Base-by-base conservation (phyloP, 257 asterid species). In the Nicotiana knightiana region DNA sequence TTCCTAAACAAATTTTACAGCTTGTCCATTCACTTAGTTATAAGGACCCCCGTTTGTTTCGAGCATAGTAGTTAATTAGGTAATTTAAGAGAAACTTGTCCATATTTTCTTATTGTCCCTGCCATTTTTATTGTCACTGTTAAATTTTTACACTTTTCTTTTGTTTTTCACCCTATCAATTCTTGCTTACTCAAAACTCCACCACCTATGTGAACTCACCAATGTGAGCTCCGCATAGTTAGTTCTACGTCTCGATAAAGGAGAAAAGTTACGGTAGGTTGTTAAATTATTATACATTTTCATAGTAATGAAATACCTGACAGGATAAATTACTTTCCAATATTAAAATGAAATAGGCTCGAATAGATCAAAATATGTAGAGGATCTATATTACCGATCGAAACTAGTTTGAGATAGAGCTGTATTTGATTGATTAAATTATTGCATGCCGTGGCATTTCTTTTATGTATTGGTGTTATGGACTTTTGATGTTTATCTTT, bases 21-120 rank as follows among this genome's bases (percentile, higher is more conserved):
- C 48, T 43, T 62, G n/a, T 80, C 82, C 82, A 80, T 80, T 80
- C 76, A 28, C 82, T 63, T 37, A 61, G 26, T 61, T 63, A 63
- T 26, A 80, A 67, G 82, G 82, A 80, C 26, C 63, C 12, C 70
- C 70, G 58, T 80, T 80, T 59, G 4, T 59, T 57, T 79, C 71
- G 57, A 59, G 62, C 79, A 73, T 6, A 73, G 24, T 73, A 24
- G 63, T 73, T 53, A 53, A 53, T 53, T 71, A 46, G 43, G 24
- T 48, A 73, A 73, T 73, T 73, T 73, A 73, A 73, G 79, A 73
- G 63, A 75, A 75, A 71, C 28, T 15, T 15, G 17, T 75, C 46
- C 80, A 51, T 75, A 51, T 75, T 75, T 75, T 75, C 26, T 75
- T 75, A 28, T 28, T 75, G 80, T 75, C 80, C 80, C 46, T 51